phyloP scores from a whole-genome alignment of 2,329 filamentous ascomycete genomes.

The Botrytis aclada region DNA sequence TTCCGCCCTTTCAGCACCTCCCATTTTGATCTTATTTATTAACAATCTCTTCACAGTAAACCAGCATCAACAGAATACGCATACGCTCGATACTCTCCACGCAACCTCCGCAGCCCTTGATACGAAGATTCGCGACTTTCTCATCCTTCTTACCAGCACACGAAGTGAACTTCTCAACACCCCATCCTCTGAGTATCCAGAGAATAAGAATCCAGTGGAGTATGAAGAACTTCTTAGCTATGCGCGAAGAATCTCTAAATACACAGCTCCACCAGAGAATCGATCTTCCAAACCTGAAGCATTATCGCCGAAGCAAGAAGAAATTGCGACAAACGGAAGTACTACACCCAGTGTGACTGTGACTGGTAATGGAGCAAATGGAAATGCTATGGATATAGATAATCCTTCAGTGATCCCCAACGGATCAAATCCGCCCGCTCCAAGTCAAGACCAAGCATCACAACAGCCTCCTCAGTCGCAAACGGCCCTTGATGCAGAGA shows the following conservation, averaged over 20 bases:
- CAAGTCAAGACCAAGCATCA: slow-evolving; percentile 20
- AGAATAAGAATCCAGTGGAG: slow-evolving; percentile 53
- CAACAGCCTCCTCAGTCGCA: slow-evolving; percentile 26
- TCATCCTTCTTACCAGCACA: slow-evolving; percentile 66
- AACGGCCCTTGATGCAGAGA: slow-evolving; percentile 37
- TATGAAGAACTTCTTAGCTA: slow-evolving; percentile 74
- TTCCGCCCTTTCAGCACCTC: background rate
- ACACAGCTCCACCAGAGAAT: slow-evolving; percentile 59
- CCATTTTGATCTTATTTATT: background rate
- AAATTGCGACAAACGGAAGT: slow-evolving; percentile 32
- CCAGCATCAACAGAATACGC: slow-evolving; percentile 70
- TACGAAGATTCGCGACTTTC: slow-evolving; percentile 66
- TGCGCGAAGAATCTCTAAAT: slow-evolving; percentile 75
- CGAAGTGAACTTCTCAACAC: slow-evolving; percentile 69
- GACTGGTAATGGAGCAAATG: slow-evolving; percentile 12
- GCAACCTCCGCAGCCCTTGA: slow-evolving; percentile 64
- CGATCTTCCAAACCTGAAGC: slow-evolving; percentile 12
- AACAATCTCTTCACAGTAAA: slow-evolving; percentile 51
- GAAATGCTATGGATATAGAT: slow-evolving; percentile 28
- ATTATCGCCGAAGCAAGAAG: slow-evolving; percentile 1
- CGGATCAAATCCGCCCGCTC: background rate
- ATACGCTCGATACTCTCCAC: slow-evolving; percentile 66
- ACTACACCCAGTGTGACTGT: slow-evolving; percentile 29
- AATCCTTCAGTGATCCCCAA: slow-evolving; percentile 18
- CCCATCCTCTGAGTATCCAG: slow-evolving; percentile 54